A percentile compares a stretch with the other conserved stretches of the same genome.
phyloP scores from a whole-genome alignment of 805 yeast genomes.

The Saccharomycopsis vini region DNA sequence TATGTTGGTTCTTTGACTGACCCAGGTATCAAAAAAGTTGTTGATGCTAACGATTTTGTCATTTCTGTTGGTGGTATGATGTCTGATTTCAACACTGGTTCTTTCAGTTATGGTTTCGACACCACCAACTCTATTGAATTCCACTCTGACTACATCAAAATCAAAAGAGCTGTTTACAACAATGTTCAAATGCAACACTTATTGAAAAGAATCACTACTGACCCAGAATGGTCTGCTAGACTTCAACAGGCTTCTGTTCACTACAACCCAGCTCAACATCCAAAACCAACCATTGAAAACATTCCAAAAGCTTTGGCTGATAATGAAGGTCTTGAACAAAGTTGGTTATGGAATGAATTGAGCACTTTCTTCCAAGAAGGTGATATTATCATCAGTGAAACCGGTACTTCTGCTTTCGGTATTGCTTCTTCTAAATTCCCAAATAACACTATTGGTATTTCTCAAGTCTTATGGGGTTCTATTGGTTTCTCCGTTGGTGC shows the following conservation, averaged over 20 bases:
- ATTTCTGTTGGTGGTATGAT: conserved; percentile 57
- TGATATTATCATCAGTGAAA: conserved; percentile 72
- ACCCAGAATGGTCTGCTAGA: not conserved
- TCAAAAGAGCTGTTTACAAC: conserved; percentile 43
- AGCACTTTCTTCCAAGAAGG: conserved; percentile 44
- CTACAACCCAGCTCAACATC: conserved; percentile 17
- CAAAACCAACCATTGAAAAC: conserved; percentile 28
- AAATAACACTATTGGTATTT: conserved; percentile 37
- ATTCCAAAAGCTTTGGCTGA: conserved; percentile 34
- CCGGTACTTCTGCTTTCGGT: conserved; percentile 71
- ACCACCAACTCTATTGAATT: conserved; percentile 22
- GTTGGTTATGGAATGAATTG: conserved; percentile 43
- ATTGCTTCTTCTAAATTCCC: conserved; percentile 66
- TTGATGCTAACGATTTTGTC: conserved; percentile 56
- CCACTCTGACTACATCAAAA: conserved; percentile 44
- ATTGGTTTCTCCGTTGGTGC: conserved; percentile 88
- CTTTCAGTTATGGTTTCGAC: conserved; percentile 28
- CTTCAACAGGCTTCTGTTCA: conserved; percentile 28
- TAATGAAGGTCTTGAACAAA: conserved; percentile 25
- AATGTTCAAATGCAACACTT: conserved; percentile 35
- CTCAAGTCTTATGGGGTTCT: conserved; percentile 73
- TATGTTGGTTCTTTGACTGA: conserved; percentile 56
- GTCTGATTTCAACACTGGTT: conserved; percentile 35
- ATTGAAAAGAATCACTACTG: not conserved
- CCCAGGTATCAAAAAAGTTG: conserved; percentile 39